Conservation (phyloP, 148 eudicot species). For the Limonium bicolor region DNA sequence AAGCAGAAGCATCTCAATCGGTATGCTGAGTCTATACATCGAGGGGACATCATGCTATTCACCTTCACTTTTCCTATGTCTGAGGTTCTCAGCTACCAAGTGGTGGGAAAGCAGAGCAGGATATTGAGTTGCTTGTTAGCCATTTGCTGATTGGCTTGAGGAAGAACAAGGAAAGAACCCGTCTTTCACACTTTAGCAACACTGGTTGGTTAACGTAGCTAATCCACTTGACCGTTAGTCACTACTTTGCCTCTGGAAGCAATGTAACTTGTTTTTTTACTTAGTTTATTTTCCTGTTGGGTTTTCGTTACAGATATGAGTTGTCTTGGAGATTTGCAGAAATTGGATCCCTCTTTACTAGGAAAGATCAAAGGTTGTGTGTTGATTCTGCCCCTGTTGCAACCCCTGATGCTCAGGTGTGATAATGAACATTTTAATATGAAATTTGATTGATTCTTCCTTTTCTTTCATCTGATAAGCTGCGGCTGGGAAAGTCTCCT, state of each 20-base stretch:
- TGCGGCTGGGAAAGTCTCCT: not conserved
- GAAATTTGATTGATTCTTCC: not conserved
- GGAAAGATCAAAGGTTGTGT: constrained; percentile 68
- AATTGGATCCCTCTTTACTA: constrained; percentile 37
- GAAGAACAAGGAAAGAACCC: constrained; percentile 78
- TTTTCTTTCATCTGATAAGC: not conserved
- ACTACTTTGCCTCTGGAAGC: too few species aligned
- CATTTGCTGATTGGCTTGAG: constrained; percentile 92
- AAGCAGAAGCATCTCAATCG: constrained; percentile 87
- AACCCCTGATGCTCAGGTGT: constrained; percentile 94
- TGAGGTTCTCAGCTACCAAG: constrained; percentile 79
- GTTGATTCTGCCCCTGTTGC: constrained; percentile 99
- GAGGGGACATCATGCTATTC: constrained; percentile 83
- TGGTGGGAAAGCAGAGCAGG: constrained; percentile 84
- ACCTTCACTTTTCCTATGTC: constrained; percentile 95
- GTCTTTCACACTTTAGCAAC: constrained; percentile 98
- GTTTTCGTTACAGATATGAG: constrained; percentile 54
- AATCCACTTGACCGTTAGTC: too few species aligned
- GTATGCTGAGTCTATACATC: constrained; percentile 88
- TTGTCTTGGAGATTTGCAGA: constrained; percentile 66
- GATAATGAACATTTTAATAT: not conserved
- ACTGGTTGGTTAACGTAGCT: constrained; percentile 98
- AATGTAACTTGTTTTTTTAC: too few species aligned
- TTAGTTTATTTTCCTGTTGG: constrained; percentile 3
- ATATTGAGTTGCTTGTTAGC: constrained; percentile 59